Evolutionary conservation across 2,329 filamentous ascomycete species (phyloP), one percentile per base, ranked within the genome.

Genomic region (Reticulascus tulasneorum): DNA sequence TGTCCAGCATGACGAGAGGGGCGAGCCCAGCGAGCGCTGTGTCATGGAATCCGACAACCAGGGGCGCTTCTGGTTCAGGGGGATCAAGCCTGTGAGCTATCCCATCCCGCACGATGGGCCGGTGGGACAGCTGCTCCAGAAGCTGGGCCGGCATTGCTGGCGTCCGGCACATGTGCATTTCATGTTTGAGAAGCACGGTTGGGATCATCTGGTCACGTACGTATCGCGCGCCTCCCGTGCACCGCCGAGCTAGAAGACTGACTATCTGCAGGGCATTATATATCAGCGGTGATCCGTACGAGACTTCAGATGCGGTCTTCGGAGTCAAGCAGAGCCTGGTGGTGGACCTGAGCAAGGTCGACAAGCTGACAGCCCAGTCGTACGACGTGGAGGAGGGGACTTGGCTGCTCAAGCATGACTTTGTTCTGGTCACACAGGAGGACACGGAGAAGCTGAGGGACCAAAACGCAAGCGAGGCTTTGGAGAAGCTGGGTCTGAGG

Each of bases 71-170:
- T 94, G 84, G 81, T 94, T 94, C 67, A 82, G 80, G 52, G 86
- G 83, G 0, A 87, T 94, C 54, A 81, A 83, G 41, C 89, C 89
- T 0, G 87, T 94, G 39, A 80, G 83, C 35, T 95, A 94, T 60
- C 83, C 86, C 0, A 93, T 94, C 51, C 86, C 87, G 2, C 73
- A 86, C 50, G 87, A 94, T 60, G 86, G 86, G 8, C 88, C 89
- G 0, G 87, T 94, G 1, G 89, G 86, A 1, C 77, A 79, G 59
- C 56, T 93, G 47, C 62, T 93, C 49, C 63, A 67, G 54, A 58
- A 64, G 51, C 55, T 93, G 50, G 71, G 74, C n/a, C 67, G 87
- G n/a, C 87, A 93, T 63, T 79, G 79, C 37, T 90, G 79, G 66
- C 66, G 87, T 34, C 87, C 86, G 2, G 77, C 80, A 15, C 86